Conservation (phyloP, 108 stramenopile genomes). For the Chaetoceros muelleri region DNA sequence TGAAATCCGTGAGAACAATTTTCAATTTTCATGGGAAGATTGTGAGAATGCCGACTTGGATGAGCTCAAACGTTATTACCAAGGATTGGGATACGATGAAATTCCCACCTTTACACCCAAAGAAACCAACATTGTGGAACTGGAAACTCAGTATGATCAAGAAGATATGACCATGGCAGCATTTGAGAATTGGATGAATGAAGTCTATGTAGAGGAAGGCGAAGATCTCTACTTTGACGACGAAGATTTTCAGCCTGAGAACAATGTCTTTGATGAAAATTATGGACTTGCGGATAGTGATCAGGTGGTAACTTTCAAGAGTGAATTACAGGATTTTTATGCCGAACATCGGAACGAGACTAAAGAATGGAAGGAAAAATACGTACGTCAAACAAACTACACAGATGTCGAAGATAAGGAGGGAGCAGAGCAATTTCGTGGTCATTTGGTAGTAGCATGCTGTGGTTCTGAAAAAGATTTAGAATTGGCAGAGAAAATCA, state of each 20-base stretch:
- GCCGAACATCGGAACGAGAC: conserved; percentile 45
- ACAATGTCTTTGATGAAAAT: conserved; percentile 64
- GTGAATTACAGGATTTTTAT: conserved; percentile 47
- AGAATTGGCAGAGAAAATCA: conserved; percentile 68
- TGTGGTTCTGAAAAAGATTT: conserved; percentile 45
- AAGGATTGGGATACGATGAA: conserved; percentile 63
- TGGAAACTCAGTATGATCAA: conserved; percentile 63
- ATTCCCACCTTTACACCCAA: conserved; percentile 58
- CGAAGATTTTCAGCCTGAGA: conserved; percentile 59
- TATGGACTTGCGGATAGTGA: conserved; percentile 16
- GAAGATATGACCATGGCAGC: conserved; percentile 80
- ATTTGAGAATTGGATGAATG: conserved; percentile 74
- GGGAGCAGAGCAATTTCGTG: conserved; percentile 63
- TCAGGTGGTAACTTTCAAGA: conserved; percentile 38
- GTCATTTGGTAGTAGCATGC: conserved; percentile 74
- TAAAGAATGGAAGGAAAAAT: conserved; percentile 34
- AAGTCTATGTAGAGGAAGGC: conserved; percentile 77
- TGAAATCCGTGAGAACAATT: conserved; percentile 46
- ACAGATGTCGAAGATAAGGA: conserved; percentile 33
- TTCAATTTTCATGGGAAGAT: conserved; percentile 75
- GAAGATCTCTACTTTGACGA: conserved; percentile 76
- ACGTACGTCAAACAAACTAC: conserved; percentile 17
- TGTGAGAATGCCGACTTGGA: conserved; percentile 58
- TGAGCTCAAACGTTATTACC: conserved; percentile 66
- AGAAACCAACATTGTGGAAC: conserved; percentile 61